phyloP scores from a whole-genome alignment of 2,329 filamentous ascomycete genomes.

The Colletotrichum sp. region DNA sequence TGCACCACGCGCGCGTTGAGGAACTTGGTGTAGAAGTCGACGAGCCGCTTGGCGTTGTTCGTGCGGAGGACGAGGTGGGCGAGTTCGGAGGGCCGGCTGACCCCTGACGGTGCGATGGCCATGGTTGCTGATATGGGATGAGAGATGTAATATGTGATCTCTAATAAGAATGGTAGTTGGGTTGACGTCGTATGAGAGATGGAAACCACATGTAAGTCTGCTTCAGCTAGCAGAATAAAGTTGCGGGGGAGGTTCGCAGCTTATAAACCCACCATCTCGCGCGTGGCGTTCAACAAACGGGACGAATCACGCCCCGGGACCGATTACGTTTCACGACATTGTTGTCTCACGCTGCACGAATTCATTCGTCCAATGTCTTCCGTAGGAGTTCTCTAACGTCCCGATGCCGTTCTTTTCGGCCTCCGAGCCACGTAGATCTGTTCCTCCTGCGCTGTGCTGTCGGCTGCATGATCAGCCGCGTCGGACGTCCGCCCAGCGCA shows the following conservation, averaged over 20 bases:
- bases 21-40: slow-evolving; percentile 40
- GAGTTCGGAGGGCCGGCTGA: slow-evolving; percentile 6
- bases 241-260: neutral
- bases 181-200: neutral
- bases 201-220: neutral
- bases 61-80: slow-evolving; percentile 10
- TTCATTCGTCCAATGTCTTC: neutral
- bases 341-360: neutral
- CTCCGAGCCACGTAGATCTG: neutral
- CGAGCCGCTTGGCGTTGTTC: slow-evolving; percentile 23
- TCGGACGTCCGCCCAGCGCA: slow-evolving; percentile 1
- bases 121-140: neutral
- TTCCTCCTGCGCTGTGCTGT: neutral
- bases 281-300: neutral
- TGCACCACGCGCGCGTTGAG: slow-evolving; percentile 34
- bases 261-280: neutral
- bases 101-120: neutral
- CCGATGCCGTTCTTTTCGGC: neutral
- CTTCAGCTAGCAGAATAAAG: neutral
- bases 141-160: neutral
- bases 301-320: neutral
- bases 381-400: too few species aligned
- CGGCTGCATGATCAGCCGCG: neutral
- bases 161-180: neutral
- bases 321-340: neutral